A percentile compares a stretch with the other conserved stretches of the same genome.
phyloP scores from a whole-genome alignment of 768 basidiomycete species.

The Lactarius evosmus region DNA sequence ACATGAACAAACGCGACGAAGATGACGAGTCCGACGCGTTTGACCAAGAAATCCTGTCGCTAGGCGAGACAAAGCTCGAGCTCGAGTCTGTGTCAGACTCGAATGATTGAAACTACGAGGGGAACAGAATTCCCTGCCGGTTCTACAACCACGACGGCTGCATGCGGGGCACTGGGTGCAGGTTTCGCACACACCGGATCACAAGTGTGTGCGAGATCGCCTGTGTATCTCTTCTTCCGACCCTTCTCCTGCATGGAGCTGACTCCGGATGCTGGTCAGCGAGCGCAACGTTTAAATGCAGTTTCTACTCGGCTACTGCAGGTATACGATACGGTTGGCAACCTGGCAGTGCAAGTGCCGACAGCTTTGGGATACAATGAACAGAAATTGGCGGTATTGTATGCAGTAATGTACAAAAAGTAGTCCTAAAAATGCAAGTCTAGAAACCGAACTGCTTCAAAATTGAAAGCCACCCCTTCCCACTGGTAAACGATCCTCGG shows the following conservation, averaged over 20 bases:
- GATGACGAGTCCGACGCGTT: slow-evolving; percentile 11
- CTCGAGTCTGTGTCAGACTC: slow-evolving; percentile 48
- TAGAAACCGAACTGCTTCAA: too few relatives aligned
- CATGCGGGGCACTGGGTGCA: slow-evolving; percentile 40
- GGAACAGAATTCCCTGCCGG: slow-evolving; percentile 51
- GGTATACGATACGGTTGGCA: too few relatives aligned
- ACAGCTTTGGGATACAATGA: too few relatives aligned
- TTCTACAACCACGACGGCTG: slow-evolving; percentile 58
- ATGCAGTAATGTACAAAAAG: too few relatives aligned
- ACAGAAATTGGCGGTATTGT: too few relatives aligned
- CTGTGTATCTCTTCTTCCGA: slow-evolving; percentile 40
- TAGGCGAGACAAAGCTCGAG: slow-evolving; percentile 36
- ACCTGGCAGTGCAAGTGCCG: too few relatives aligned
- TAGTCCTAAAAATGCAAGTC: too few relatives aligned
- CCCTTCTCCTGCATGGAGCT: not conserved
- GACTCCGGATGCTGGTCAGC: slow-evolving; percentile 33
- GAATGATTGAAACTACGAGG: slow-evolving; percentile 50
- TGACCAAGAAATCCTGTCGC: slow-evolving; percentile 26
- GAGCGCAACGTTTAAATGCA: slow-evolving; percentile 51
- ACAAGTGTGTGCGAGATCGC: slow-evolving; percentile 52
- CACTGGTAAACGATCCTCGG: too few relatives aligned
- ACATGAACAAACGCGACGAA: not conserved
- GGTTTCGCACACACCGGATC: slow-evolving; percentile 53
- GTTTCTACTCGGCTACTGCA: slow-evolving; percentile 42
- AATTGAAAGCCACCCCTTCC: too few relatives aligned